Evolutionary conservation across 768 basidiomycete genomes (phyloP).

Genomic region (Trametes cubensis): DNA sequence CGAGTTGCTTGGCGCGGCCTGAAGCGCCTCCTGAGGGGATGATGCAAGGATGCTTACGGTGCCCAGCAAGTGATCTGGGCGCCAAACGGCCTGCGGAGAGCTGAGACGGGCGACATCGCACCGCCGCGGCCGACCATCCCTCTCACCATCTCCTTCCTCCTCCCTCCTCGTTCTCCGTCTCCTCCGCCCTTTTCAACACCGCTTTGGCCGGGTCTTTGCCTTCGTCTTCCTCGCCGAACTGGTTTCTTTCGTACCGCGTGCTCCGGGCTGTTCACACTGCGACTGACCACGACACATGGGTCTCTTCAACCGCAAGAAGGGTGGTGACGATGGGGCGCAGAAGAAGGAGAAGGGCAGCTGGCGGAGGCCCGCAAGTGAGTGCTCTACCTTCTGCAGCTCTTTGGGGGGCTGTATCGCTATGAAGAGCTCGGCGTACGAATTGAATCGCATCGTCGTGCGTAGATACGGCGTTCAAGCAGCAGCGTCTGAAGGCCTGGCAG

Average conservation of each 20-base stretch:
- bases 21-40: background rate
- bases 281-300: conserved; percentile 1
- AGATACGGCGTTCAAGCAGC: conserved; percentile 99
- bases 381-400: conserved; percentile 8
- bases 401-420: background rate
- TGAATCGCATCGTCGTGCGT: conserved; percentile 11
- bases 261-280: background rate
- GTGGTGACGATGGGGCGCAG: conserved; percentile 29
- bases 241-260: background rate
- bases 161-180: background rate
- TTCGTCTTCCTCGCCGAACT: background rate
- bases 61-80: background rate
- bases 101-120: conserved; percentile 13
- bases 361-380: conserved; percentile 82
- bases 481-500: conserved; percentile 99
- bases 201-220: background rate
- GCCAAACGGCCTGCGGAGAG: conserved; percentile 1
- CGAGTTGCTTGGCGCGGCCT: background rate
- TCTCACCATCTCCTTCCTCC: background rate
- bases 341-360: conserved; percentile 87
- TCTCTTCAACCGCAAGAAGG: conserved; percentile 35
- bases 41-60: conserved; percentile 1
- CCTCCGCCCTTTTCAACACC: background rate
- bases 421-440: background rate
- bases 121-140: conserved; percentile 12